A percentile compares a stretch with the other conserved stretches of the same genome.
These are phyloP conservation scores for Boletus rufocinnamomeus DNA, from an alignment of 768 basidiomycete genomes.

Conservation along the genomic window DNA sequence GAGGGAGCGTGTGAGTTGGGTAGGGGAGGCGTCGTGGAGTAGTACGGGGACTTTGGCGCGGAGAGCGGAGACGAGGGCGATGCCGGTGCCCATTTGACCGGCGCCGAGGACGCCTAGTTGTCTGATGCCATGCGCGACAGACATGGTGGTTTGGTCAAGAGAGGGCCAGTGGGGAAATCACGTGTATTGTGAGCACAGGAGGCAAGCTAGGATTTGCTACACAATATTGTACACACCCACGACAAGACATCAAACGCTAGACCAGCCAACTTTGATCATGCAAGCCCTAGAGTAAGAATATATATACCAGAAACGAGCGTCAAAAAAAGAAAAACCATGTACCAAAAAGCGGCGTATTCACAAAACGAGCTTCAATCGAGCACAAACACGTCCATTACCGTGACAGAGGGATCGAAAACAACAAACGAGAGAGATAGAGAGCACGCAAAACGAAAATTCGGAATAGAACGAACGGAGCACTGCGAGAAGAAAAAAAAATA, in stretches of 20 bases:
- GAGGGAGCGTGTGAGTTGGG: conserved; percentile 74
- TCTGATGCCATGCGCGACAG: conserved; percentile 70
- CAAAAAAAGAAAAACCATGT: conserved; percentile 13
- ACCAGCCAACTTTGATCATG: conserved; percentile 21
- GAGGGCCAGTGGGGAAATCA: conserved; percentile 9
- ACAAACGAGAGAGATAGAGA: conserved; percentile 14
- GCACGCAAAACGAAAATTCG: conserved; percentile 23
- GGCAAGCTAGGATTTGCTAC: neutral
- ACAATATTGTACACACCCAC: conserved; percentile 3
- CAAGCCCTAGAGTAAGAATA: conserved; percentile 8
- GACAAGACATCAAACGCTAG: conserved; percentile 12
- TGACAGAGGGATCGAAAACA: conserved; percentile 15
- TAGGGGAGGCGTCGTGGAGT: conserved; percentile 76
- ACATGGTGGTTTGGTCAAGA: conserved; percentile 23
- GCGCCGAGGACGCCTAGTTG: conserved; percentile 78
- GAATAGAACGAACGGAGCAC: conserved; percentile 23
- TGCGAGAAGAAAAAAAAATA: conserved; percentile 6
- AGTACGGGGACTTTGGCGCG: conserved; percentile 85
- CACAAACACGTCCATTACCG: conserved; percentile 4
- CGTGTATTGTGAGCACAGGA: conserved; percentile 9
- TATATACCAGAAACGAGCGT: conserved; percentile 21
- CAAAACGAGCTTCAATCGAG: conserved; percentile 20
- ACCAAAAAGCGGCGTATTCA: conserved; percentile 21
- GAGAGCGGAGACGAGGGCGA: conserved; percentile 83
- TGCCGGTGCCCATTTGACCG: conserved; percentile 91